Evolutionary conservation across 805 yeast species (phyloP).

Genomic region (Metschnikowia anglica): DNA sequence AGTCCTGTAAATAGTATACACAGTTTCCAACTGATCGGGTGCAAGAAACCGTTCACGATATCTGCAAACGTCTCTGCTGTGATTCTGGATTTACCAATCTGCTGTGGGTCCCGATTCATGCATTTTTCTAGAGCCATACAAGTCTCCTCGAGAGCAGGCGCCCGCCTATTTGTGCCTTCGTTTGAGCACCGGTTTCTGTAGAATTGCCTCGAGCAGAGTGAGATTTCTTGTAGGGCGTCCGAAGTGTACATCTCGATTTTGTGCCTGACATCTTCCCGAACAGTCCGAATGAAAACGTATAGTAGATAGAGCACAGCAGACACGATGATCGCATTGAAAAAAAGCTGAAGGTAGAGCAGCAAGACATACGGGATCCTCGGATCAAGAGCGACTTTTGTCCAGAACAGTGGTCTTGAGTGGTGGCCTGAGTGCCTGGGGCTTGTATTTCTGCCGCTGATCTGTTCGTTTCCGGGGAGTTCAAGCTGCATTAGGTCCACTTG

Average conservation of each 20-base stretch:
- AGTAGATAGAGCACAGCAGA: constrained; percentile 52
- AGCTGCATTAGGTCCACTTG: constrained; percentile 6
- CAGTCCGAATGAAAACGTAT: constrained; percentile 51
- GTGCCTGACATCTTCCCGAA: constrained; percentile 66
- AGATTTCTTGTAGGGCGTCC: constrained; percentile 62
- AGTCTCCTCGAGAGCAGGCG: constrained; percentile 68
- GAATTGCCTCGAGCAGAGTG: constrained; percentile 68
- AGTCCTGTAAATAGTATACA: constrained; percentile 48
- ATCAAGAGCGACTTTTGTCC: constrained; percentile 26
- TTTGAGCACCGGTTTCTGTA: constrained; percentile 69
- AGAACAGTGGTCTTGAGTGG: constrained; percentile 3
- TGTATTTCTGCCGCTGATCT: not conserved
- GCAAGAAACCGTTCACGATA: constrained; percentile 71
- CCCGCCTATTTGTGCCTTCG: constrained; percentile 44
- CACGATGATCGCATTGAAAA: constrained; percentile 55
- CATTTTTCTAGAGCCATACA: constrained; percentile 81
- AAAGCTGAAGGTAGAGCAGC: constrained; percentile 62
- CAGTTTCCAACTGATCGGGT: constrained; percentile 69
- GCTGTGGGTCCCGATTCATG: constrained; percentile 74
- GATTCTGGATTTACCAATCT: constrained; percentile 63
- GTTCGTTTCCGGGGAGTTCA: not conserved
- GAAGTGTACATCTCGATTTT: constrained; percentile 63
- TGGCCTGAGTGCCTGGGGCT: not conserved
- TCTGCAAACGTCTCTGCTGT: constrained; percentile 85
- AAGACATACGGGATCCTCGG: constrained; percentile 56